phyloP scores from a whole-genome alignment of 2,329 filamentous ascomycete genomes.

The Paecilomyces formosus region DNA sequence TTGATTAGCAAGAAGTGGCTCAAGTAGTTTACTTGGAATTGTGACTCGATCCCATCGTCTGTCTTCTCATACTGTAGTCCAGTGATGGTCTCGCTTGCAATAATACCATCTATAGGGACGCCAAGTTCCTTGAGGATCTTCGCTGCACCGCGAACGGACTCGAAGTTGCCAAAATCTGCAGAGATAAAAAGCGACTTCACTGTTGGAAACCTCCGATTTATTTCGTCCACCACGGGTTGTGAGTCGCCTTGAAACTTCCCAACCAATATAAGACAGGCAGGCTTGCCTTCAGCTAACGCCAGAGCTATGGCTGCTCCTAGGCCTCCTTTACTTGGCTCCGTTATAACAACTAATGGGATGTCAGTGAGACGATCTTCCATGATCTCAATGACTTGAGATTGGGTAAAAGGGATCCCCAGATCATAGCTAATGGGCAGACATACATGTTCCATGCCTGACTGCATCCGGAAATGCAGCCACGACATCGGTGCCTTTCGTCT shows the following conservation, averaged over 20 bases:
- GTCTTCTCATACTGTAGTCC: constrained; percentile 13
- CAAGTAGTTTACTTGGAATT: constrained; percentile 20
- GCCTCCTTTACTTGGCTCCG: constrained; percentile 14
- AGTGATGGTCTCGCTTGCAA: constrained; percentile 13
- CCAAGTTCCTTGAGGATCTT: constrained; percentile 8
- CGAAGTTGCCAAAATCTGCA: constrained; percentile 8
- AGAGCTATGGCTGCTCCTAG: constrained; percentile 19
- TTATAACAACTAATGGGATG: constrained; percentile 15
- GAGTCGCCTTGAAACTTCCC: constrained; percentile 17
- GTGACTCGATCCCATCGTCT: constrained; percentile 14
- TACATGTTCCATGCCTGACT: constrained; percentile 24
- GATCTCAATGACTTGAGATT: neutral
- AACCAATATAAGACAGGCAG: constrained; percentile 20
- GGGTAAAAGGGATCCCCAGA: neutral
- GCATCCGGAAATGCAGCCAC: constrained; percentile 18
- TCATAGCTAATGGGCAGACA: neutral
- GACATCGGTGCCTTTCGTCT: constrained; percentile 23
- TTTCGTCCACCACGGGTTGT: constrained; percentile 16
- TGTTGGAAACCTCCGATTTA: constrained; percentile 12
- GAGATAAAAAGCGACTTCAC: constrained; percentile 15
- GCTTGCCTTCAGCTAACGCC: constrained; percentile 17
- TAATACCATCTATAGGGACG: constrained; percentile 14
- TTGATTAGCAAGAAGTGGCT: constrained; percentile 17
- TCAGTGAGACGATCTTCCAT: neutral
- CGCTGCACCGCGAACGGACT: constrained; percentile 12